Evolutionary conservation across 306 rosid species (phyloP).

Genomic region (Ormosia emarginata): DNA sequence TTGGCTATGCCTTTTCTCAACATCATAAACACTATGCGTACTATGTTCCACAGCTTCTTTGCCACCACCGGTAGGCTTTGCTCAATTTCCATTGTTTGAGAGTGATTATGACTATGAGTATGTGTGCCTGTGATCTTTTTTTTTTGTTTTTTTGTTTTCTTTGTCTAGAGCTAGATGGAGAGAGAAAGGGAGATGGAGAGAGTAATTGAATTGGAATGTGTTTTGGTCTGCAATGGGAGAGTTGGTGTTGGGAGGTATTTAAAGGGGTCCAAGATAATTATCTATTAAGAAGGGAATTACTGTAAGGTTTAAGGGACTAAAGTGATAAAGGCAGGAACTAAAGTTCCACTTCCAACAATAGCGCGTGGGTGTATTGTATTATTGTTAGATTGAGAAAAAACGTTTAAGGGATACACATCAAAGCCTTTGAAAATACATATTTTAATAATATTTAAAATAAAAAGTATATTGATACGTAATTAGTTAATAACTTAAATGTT

Average conservation of each 20-base stretch:
- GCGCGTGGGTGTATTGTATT: background rate
- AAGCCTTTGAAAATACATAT: too few species aligned
- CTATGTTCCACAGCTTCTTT: slow-evolving; percentile 61
- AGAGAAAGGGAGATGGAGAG: background rate
- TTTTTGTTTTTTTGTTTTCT: background rate
- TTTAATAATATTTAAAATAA: too few species aligned
- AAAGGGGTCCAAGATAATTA: slow-evolving; percentile 6
- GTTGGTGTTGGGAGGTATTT: background rate
- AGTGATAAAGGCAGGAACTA: background rate
- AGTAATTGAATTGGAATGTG: background rate
- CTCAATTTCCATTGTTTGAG: slow-evolving; percentile 60
- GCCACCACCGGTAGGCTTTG: slow-evolving; percentile 41
- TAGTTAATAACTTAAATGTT: background rate
- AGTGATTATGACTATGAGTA: background rate
- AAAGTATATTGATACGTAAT: background rate
- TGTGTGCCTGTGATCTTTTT: background rate
- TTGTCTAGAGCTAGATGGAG: background rate
- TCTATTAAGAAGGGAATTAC: background rate
- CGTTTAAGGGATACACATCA: too few species aligned
- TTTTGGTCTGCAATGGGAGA: background rate
- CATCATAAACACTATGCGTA: slow-evolving; percentile 56
- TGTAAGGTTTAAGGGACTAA: background rate
- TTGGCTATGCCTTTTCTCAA: slow-evolving; percentile 65
- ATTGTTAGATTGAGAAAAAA: too few species aligned
- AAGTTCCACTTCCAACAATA: background rate